phyloP scores from a whole-genome alignment of 2,329 filamentous ascomycete genomes.

The Fonsecaea pedrosoi region DNA sequence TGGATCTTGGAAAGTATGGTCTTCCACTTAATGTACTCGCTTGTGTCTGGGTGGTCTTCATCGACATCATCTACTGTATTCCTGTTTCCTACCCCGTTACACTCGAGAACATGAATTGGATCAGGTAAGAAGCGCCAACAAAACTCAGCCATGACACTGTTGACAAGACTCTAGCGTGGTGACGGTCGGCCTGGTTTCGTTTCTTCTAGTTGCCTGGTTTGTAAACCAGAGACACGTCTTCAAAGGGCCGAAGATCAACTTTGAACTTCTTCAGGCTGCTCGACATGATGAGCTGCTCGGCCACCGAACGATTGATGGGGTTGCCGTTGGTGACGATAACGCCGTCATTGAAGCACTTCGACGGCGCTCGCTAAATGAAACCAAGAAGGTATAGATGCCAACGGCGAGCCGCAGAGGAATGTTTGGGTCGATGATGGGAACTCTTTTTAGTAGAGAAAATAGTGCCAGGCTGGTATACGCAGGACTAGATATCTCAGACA shows the following conservation, averaged over 20 bases:
- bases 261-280: constrained; percentile 23
- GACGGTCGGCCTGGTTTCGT: constrained; percentile 22
- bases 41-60: constrained; percentile 41
- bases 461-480: neutral
- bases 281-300: constrained; percentile 25
- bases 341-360: constrained; percentile 24
- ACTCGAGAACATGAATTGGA: constrained; percentile 29
- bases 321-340: constrained; percentile 19
- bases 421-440: neutral
- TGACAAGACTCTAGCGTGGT: constrained; percentile 18
- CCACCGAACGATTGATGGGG: constrained; percentile 23
- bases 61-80: constrained; percentile 44
- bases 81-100: constrained; percentile 39
- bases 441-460: neutral
- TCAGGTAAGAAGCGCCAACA: constrained; percentile 14
- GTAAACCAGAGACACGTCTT: constrained; percentile 20
- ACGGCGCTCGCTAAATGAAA: constrained; percentile 14
- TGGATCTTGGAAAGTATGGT: constrained; percentile 54
- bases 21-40: constrained; percentile 47
- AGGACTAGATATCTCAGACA: neutral
- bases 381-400: constrained; percentile 18
- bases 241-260: constrained; percentile 27
- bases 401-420: neutral
- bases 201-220: constrained; percentile 22
- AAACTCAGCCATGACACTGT: neutral